phyloP scores from a whole-genome alignment of 768 basidiomycete species.

The Lactarius trivialis region DNA sequence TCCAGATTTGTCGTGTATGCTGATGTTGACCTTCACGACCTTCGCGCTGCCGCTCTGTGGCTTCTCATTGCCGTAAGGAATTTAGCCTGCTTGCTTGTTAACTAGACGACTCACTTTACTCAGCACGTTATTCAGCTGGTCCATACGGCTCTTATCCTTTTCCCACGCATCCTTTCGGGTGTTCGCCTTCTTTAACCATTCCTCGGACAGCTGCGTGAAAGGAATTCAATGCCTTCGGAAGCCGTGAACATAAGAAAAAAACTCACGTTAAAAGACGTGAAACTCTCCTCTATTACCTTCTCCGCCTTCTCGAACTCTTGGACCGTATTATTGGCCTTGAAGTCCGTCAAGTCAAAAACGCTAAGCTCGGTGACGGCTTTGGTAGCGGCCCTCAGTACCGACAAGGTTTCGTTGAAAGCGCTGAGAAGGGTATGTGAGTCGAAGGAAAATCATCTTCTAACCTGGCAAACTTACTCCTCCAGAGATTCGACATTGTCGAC shows the following conservation, averaged over 20 bases:
- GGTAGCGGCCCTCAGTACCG: neutral
- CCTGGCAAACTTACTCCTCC: slow-evolving; percentile 9
- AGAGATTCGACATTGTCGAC: slow-evolving; percentile 2
- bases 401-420: slow-evolving; percentile 4
- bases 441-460: neutral
- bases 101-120: neutral
- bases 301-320: neutral
- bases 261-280: slow-evolving; percentile 2
- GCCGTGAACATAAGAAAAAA: neutral
- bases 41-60: neutral
- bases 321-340: neutral
- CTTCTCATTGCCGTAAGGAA: neutral
- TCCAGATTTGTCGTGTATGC: neutral
- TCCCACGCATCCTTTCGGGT: neutral
- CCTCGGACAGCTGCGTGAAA: neutral
- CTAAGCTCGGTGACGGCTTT: neutral
- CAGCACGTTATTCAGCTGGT: neutral
- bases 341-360: neutral
- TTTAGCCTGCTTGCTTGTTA: too few relatives aligned
- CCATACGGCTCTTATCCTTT: slow-evolving; percentile 12
- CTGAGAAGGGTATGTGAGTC: neutral
- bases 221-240: neutral
- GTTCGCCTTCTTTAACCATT: neutral
- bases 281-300: neutral
- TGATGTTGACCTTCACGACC: neutral